Evolutionary conservation across 2,329 filamentous ascomycete genomes (phyloP).

Genomic region (Cladosporium oxysporum): DNA sequence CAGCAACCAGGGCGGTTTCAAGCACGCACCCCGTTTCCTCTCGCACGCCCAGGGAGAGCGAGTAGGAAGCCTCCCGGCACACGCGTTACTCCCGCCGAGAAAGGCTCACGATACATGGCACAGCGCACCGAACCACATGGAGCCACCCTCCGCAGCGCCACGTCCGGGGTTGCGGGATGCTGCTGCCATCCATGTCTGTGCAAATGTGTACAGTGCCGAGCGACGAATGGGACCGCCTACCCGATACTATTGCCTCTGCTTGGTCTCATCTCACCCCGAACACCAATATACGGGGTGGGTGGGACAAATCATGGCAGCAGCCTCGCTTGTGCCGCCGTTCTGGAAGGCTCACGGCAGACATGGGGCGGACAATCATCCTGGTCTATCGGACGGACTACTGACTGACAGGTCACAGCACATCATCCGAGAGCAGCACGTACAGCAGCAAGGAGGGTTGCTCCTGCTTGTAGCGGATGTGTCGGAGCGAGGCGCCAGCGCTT

Average conservation of each 20-base stretch:
- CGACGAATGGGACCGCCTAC: constrained; percentile 8
- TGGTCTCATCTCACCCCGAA: constrained; percentile 13
- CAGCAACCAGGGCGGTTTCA: constrained; percentile 18
- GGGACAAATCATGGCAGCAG: not conserved
- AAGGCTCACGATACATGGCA: constrained; percentile 11
- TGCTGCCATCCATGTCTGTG: constrained; percentile 1
- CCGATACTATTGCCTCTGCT: constrained; percentile 11
- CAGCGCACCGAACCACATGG: constrained; percentile 1
- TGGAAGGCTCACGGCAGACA: constrained; percentile 8
- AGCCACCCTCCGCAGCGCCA: constrained; percentile 10
- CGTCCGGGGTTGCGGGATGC: constrained; percentile 16
- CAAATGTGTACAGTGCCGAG: constrained; percentile 3
- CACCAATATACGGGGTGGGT: not conserved
- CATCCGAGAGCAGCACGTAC: not conserved
- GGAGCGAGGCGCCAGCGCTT: constrained; percentile 18
- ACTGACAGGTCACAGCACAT: not conserved
- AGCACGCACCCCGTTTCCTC: constrained; percentile 12
- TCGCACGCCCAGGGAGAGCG: not conserved
- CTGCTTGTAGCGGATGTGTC: not conserved
- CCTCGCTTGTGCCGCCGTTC: constrained; percentile 1
- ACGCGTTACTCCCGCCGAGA: constrained; percentile 4
- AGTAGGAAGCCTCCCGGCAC: constrained; percentile 15
- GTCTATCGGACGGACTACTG: not conserved
- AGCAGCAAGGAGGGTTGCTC: not conserved
- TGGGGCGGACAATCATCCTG: not conserved